Percentiles rank a stretch among this genome's conserved stretches.
Conservation (phyloP, 2,329 filamentous ascomycete genomes). For the Paecilomyces niveus region DNA sequence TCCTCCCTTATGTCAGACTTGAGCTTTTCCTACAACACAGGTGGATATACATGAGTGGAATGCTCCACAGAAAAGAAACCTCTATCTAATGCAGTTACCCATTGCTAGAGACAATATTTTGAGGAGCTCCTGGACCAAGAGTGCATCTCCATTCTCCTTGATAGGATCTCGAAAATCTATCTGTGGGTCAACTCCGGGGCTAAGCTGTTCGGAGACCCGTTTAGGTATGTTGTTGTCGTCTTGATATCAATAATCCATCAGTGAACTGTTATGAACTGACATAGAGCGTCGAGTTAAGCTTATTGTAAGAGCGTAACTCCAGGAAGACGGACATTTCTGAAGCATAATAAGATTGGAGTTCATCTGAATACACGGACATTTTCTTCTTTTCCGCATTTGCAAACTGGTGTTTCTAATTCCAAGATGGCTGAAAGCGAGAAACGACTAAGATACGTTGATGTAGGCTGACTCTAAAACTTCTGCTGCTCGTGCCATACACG, state of each 20-base stretch:
- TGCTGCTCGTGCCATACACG: not conserved
- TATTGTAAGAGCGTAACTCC: not conserved
- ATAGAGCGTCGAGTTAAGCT: not conserved
- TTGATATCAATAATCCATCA: not conserved
- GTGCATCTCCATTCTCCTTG: not conserved
- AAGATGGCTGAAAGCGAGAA: conserved; percentile 29
- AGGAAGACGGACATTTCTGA: not conserved
- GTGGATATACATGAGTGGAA: not conserved
- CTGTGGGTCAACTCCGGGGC: not conserved
- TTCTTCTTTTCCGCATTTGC: conserved; percentile 5
- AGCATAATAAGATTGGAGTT: not conserved
- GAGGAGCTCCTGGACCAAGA: not conserved
- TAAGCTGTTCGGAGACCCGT: not conserved
- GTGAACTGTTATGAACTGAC: not conserved
- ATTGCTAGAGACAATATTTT: not conserved
- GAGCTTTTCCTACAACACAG: not conserved
- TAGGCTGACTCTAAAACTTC: conserved; percentile 19
- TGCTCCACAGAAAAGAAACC: not conserved
- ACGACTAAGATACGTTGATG: conserved; percentile 41
- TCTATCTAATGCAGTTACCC: not conserved
- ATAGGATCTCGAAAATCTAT: not conserved
- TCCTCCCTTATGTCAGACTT: not conserved
- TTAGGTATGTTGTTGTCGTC: not conserved
- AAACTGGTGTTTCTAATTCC: conserved; percentile 1
- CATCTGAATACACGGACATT: conserved; percentile 3